Percentiles rank a stretch among this genome's conserved stretches.
These are phyloP conservation scores for Tuber indicum DNA, from an alignment of 495 filamentous ascomycete genomes.

Conservation along the genomic window DNA sequence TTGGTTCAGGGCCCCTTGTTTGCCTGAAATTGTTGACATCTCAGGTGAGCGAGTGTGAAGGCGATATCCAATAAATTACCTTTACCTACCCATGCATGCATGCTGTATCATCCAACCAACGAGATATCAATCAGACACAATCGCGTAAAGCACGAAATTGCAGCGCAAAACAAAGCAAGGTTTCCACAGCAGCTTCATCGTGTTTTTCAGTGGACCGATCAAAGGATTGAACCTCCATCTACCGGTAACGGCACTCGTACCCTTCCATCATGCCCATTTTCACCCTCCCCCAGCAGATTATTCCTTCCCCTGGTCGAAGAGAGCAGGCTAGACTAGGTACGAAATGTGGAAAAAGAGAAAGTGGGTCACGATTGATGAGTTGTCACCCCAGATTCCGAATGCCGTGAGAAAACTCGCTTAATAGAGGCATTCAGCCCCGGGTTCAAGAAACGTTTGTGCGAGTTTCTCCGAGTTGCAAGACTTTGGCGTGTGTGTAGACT, in stretches of 20 bases:
- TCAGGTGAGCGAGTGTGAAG: background rate
- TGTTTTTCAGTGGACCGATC: background rate
- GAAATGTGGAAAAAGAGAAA: background rate
- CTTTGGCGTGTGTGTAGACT: too few relatives aligned
- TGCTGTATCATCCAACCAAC: background rate
- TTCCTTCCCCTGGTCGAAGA: background rate
- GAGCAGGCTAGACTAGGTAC: background rate
- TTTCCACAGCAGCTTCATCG: background rate
- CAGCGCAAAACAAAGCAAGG: background rate
- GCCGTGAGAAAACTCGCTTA: background rate
- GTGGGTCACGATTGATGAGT: background rate
- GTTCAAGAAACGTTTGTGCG: too few relatives aligned
- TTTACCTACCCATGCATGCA: background rate
- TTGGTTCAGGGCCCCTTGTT: background rate
- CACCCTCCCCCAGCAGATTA: background rate
- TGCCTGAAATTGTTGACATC: background rate
- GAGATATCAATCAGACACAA: background rate
- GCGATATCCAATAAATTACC: background rate
- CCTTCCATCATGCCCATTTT: background rate
- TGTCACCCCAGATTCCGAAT: background rate
- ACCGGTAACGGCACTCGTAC: background rate
- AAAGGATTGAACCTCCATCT: background rate
- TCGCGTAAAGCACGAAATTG: background rate
- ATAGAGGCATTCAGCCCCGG: background rate
- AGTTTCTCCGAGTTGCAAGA: too few relatives aligned